A percentile compares a stretch with the other conserved stretches of the same genome.
phyloP scores from a whole-genome alignment of 208 protist species.

The Paratrypanosoma confusum region DNA sequence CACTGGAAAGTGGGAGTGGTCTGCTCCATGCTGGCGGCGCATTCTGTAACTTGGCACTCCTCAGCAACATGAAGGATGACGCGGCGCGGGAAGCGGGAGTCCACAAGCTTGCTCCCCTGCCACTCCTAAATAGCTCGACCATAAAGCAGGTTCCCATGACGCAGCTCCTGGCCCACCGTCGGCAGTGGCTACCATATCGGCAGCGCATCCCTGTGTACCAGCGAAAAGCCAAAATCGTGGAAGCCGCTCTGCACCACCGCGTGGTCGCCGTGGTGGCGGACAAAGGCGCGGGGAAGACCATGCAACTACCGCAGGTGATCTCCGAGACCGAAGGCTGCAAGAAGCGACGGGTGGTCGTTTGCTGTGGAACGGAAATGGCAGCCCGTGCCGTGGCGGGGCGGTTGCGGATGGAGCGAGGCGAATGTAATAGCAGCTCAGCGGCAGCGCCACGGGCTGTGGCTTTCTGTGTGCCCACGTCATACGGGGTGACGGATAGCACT shows the following conservation, averaged over 20 bases:
- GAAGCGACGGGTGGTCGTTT: conserved; percentile 53
- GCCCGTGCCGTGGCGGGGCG: conserved; percentile 46
- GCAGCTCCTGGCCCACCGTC: conserved; percentile 52
- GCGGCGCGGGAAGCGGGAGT: conserved; percentile 7
- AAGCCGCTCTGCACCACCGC: conserved; percentile 42
- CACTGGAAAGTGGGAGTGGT: conserved; percentile 5
- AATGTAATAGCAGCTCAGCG: conserved; percentile 33
- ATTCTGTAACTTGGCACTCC: conserved; percentile 7
- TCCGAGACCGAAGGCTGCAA: conserved; percentile 81
- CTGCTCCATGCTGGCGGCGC: conserved; percentile 16
- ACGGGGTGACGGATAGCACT: conserved; percentile 40
- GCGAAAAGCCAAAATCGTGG: conserved; percentile 51
- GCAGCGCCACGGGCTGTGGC: conserved; percentile 30
- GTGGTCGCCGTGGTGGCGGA: conserved; percentile 54
- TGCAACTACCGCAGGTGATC: conserved; percentile 70
- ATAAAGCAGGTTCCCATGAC: conserved; percentile 59
- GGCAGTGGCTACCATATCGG: conserved; percentile 78
- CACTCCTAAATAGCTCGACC: conserved; percentile 24
- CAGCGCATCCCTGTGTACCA: conserved; percentile 72
- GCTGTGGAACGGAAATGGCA: conserved; percentile 41
- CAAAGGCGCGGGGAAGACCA: conserved; percentile 44
- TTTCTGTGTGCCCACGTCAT: conserved; percentile 20
- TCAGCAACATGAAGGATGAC: conserved; percentile 4
- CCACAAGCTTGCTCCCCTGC: conserved; percentile 57
- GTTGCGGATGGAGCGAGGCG: conserved; percentile 79